Conservation (phyloP, 1,139 yeast species). For the Geotrichum cucujoidarum region DNA sequence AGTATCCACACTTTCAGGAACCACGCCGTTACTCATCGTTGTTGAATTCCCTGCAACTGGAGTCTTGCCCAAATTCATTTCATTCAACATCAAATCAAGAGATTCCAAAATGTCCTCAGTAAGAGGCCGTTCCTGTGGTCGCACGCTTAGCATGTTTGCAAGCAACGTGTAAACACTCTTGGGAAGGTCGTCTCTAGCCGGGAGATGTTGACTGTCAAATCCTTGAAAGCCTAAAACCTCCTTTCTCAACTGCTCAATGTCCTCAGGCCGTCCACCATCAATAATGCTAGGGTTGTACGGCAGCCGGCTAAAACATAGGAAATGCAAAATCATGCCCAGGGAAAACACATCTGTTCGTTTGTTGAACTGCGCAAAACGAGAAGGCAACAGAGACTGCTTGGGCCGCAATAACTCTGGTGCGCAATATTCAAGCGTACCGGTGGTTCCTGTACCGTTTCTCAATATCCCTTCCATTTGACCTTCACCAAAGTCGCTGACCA, state of each 20-base stretch:
- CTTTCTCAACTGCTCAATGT: constrained; percentile 37
- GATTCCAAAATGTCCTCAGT: constrained; percentile 9
- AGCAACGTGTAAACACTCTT: constrained; percentile 41
- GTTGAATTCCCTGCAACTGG: background rate
- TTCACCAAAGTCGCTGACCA: constrained; percentile 89
- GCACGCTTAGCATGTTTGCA: constrained; percentile 35
- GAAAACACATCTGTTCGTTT: constrained; percentile 76
- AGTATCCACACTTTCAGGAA: background rate
- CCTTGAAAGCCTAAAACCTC: constrained; percentile 41
- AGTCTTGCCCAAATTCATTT: background rate
- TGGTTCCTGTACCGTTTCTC: constrained; percentile 62
- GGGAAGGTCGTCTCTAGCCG: constrained; percentile 39
- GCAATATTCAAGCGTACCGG: constrained; percentile 82
- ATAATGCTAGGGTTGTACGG: constrained; percentile 45
- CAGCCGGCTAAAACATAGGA: constrained; percentile 60
- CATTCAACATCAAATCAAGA: background rate
- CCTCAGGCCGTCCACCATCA: constrained; percentile 22
- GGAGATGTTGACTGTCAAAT: constrained; percentile 26
- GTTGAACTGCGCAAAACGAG: constrained; percentile 42
- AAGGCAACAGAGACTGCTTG: constrained; percentile 4
- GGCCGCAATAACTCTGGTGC: constrained; percentile 70
- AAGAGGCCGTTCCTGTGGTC: constrained; percentile 44
- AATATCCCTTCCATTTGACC: constrained; percentile 64
- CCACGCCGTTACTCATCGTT: background rate
- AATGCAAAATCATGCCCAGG: constrained; percentile 73